phyloP scores from a whole-genome alignment of 1,284 basidiomycete species.

The Sanguinoderma infundibulare region DNA sequence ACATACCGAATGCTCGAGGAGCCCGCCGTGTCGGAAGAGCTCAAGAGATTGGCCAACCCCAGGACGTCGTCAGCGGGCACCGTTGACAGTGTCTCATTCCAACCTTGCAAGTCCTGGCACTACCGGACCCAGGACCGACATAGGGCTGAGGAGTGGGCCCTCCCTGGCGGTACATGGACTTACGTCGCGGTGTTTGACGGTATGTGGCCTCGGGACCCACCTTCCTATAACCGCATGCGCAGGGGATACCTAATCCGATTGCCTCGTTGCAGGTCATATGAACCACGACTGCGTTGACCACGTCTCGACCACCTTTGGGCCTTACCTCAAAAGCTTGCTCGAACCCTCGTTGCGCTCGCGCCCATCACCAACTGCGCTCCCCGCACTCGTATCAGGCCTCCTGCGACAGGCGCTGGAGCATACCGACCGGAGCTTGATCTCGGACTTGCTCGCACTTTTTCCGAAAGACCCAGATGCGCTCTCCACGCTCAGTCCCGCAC shows the following conservation, averaged over 20 bases:
- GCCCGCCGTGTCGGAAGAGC: constrained; percentile 49
- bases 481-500: constrained; percentile 28
- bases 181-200: constrained; percentile 69
- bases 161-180: constrained; percentile 58
- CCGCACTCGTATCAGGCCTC: constrained; percentile 46
- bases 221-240: background rate
- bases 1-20: constrained; percentile 57
- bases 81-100: constrained; percentile 59
- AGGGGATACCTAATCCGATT: constrained; percentile 7
- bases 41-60: constrained; percentile 44
- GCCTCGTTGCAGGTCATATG: constrained; percentile 53
- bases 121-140: constrained; percentile 59
- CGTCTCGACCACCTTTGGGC: constrained; percentile 49
- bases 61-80: constrained; percentile 36
- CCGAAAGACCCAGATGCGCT: constrained; percentile 37
- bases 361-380: constrained; percentile 33
- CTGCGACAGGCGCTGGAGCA: constrained; percentile 46
- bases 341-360: constrained; percentile 42
- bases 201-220: constrained; percentile 30
- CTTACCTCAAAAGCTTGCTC: constrained; percentile 48
- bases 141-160: constrained; percentile 55
- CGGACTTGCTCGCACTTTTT: constrained; percentile 49
- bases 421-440: constrained; percentile 49
- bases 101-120: constrained; percentile 58
- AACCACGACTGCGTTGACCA: constrained; percentile 64